Conservation (phyloP, 2,329 filamentous ascomycete genomes). For the Ophiostoma australiae region DNA sequence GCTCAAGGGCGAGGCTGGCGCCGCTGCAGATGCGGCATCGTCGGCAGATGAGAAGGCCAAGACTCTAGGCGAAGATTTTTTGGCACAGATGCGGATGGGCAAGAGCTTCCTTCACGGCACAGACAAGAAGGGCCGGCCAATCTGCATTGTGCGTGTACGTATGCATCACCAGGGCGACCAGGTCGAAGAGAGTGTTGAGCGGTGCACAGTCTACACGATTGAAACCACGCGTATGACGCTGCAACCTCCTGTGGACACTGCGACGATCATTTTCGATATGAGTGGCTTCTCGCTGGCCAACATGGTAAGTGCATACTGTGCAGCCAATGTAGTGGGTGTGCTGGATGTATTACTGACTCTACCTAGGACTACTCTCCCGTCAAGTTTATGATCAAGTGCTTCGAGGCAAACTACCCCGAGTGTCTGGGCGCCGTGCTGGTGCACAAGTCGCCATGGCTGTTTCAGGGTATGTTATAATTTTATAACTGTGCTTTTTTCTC, state of each 20-base stretch:
- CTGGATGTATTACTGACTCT: neutral
- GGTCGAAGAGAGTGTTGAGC: constrained; percentile 73
- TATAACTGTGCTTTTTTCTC: neutral
- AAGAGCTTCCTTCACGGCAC: constrained; percentile 89
- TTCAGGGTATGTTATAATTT: constrained; percentile 61
- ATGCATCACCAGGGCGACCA: constrained; percentile 81
- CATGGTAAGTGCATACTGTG: constrained; percentile 60
- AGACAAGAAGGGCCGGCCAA: constrained; percentile 78
- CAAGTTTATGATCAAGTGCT: constrained; percentile 99
- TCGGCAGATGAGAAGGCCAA: constrained; percentile 53
- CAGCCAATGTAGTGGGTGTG: neutral
- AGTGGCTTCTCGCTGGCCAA: constrained; percentile 77
- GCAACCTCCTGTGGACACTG: constrained; percentile 77
- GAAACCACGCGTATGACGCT: constrained; percentile 88
- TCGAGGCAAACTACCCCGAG: constrained; percentile 97
- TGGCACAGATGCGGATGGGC: constrained; percentile 78
- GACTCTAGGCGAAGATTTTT: constrained; percentile 68
- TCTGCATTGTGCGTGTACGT: constrained; percentile 78
- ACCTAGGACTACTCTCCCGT: constrained; percentile 81
- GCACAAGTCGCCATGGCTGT: constrained; percentile 95
- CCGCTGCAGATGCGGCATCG: constrained; percentile 55
- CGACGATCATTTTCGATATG: constrained; percentile 38
- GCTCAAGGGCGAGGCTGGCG: constrained; percentile 64
- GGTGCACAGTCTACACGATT: constrained; percentile 89
- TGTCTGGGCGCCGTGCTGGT: constrained; percentile 84